Evolutionary conservation across 805 yeast species (phyloP).

Genomic region (Grigorovia jiainica): DNA sequence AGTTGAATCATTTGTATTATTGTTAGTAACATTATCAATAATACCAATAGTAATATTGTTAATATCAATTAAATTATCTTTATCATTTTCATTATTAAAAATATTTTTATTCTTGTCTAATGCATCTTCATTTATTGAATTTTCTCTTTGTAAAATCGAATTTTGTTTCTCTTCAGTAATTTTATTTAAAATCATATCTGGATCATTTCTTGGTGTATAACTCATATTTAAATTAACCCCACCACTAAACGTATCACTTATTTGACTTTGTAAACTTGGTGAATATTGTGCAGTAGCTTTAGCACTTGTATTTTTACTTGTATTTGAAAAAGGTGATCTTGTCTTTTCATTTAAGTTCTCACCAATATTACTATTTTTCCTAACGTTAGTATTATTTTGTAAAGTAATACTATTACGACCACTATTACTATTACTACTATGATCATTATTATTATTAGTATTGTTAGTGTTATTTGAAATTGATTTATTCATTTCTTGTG

Average conservation of each 20-base stretch:
- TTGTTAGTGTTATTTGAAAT: background rate
- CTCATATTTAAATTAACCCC: conserved; percentile 1
- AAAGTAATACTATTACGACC: too few relatives aligned
- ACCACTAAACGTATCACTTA: conserved; percentile 1
- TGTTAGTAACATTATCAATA: background rate
- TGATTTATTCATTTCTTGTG: background rate
- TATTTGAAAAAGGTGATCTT: background rate
- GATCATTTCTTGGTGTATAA: conserved; percentile 3
- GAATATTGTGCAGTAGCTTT: conserved; percentile 1
- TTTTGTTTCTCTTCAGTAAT: background rate
- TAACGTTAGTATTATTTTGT: background rate
- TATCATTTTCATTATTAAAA: background rate
- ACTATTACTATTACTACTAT: background rate
- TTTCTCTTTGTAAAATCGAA: background rate
- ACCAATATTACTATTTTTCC: too few relatives aligned
- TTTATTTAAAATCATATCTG: background rate
- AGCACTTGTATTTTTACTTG: background rate
- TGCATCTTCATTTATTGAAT: background rate
- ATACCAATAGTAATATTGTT: background rate
- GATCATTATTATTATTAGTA: too few relatives aligned
- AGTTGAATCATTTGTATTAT: background rate
- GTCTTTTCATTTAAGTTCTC: background rate
- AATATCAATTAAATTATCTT: background rate
- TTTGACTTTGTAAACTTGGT: conserved; percentile 3
- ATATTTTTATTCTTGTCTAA: background rate